A percentile compares a stretch with the other conserved stretches of the same genome.
These are phyloP conservation scores for Fomitopsis serialis DNA, from an alignment of 768 basidiomycete species.

Conservation along the genomic window DNA sequence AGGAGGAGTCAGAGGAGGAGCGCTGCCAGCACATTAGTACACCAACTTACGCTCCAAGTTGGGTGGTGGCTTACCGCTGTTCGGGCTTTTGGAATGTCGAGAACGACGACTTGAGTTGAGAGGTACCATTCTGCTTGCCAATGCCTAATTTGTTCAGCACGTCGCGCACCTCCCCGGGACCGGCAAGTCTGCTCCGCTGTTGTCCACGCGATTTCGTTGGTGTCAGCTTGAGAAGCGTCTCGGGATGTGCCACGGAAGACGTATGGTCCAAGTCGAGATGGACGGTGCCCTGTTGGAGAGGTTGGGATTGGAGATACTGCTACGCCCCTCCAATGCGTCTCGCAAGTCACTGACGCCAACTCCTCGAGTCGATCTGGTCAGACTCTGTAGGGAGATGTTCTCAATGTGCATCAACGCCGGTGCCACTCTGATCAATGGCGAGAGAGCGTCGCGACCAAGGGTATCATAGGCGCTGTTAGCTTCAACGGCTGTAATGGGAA, in stretches of 20 bases:
- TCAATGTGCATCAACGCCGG: slow-evolving; percentile 89
- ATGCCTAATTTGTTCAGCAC: slow-evolving; percentile 81
- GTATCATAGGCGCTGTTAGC: slow-evolving; percentile 46
- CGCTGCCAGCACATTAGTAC: slow-evolving; percentile 6
- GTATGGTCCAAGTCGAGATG: slow-evolving; percentile 73
- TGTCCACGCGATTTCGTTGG: slow-evolving; percentile 48
- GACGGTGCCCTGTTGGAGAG: slow-evolving; percentile 60
- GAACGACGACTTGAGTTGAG: slow-evolving; percentile 70
- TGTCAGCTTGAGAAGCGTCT: slow-evolving; percentile 35
- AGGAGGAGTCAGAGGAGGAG: slow-evolving; percentile 24
- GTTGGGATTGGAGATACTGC: slow-evolving; percentile 75
- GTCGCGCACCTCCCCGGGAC: slow-evolving; percentile 71
- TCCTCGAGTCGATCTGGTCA: slow-evolving; percentile 71
- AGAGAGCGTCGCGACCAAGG: slow-evolving; percentile 61
- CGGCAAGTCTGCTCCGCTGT: slow-evolving; percentile 41
- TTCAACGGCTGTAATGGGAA: slow-evolving; percentile 49
- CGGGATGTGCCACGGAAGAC: slow-evolving; percentile 38
- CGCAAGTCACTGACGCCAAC: slow-evolving; percentile 86
- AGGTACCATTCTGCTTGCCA: slow-evolving; percentile 57
- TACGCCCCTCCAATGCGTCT: slow-evolving; percentile 83
- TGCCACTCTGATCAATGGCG: slow-evolving; percentile 74
- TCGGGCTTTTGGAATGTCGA: slow-evolving; percentile 45
- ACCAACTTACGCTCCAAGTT: not conserved
- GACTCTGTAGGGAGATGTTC: slow-evolving; percentile 82
- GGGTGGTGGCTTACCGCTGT: slow-evolving; percentile 31